A percentile compares a stretch with the other conserved stretches of the same genome.
These are phyloP conservation scores for Solanum gandarillasii DNA, from an alignment of 257 asterid species.

Conservation along the genomic window DNA sequence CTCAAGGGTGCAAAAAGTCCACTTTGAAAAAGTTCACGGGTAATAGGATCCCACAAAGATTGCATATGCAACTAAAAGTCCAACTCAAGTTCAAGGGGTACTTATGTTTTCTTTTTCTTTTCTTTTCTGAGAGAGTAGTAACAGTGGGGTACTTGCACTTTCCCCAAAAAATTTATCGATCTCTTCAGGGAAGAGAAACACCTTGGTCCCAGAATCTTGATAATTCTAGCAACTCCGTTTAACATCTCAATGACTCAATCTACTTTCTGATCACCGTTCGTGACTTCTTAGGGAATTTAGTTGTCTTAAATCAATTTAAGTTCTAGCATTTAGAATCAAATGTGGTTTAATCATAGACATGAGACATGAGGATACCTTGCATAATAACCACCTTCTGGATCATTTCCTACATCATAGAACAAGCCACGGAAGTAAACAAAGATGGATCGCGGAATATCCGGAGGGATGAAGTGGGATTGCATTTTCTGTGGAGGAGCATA, in stretches of 20 bases:
- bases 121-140: not conserved
- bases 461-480: constrained; percentile 81
- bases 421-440: constrained; percentile 87
- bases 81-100: not conserved
- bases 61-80: not conserved
- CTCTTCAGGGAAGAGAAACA: not conserved
- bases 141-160: not conserved
- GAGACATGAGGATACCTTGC: constrained; percentile 41
- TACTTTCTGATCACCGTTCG: not conserved
- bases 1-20: not conserved
- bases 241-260: not conserved
- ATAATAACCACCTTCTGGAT: constrained; percentile 90
- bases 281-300: not conserved
- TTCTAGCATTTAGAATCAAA: not conserved
- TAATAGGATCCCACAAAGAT: not conserved
- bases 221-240: not conserved
- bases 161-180: not conserved
- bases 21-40: not conserved
- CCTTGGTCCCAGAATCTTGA: not conserved
- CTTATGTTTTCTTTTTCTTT: not conserved
- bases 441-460: constrained; percentile 79
- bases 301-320: not conserved
- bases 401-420: constrained; percentile 76
- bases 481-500: constrained; percentile 94
- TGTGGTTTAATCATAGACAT: not conserved